phyloP scores from a whole-genome alignment of 2,329 filamentous ascomycete species.

The Cladophialophora bantiana region DNA sequence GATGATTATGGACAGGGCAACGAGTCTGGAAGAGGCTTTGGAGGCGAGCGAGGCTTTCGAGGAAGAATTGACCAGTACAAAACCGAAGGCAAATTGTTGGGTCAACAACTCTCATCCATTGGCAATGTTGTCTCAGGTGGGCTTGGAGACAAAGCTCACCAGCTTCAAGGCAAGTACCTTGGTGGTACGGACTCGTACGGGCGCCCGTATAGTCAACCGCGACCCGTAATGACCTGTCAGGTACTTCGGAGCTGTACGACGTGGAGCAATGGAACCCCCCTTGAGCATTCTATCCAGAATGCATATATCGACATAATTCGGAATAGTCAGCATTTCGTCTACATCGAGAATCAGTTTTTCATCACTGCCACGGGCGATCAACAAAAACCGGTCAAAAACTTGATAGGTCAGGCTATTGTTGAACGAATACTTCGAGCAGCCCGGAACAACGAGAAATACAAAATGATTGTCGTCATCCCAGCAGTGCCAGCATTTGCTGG shows the following conservation, averaged over 20 bases:
- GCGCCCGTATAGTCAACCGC: conserved; percentile 31
- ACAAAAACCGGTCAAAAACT: conserved; percentile 76
- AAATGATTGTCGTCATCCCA: conserved; percentile 78
- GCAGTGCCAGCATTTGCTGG: conserved; percentile 83
- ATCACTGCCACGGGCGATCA: conserved; percentile 78
- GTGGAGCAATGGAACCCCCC: conserved; percentile 66
- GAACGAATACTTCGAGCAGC: conserved; percentile 77
- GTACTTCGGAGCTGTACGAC: conserved; percentile 56
- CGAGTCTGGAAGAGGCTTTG: conserved; percentile 42
- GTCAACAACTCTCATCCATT: conserved; percentile 49
- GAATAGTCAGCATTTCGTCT: conserved; percentile 74
- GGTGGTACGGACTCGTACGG: conserved; percentile 34
- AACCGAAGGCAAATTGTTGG: conserved; percentile 41
- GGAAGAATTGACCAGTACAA: conserved; percentile 45
- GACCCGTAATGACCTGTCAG: conserved; percentile 44
- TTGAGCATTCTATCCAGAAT: conserved; percentile 83
- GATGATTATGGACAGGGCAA: conserved; percentile 44
- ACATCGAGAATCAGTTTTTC: conserved; percentile 89
- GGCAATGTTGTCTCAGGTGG: conserved; percentile 50
- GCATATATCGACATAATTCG: conserved; percentile 78
- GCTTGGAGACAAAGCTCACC: conserved; percentile 53
- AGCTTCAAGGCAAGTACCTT: conserved; percentile 44
- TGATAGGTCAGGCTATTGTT: conserved; percentile 79
- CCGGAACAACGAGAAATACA: conserved; percentile 70
- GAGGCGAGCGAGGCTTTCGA: conserved; percentile 44